Evolutionary conservation across 305 asterid species (phyloP).

Genomic region (Plantago lanceolata): DNA sequence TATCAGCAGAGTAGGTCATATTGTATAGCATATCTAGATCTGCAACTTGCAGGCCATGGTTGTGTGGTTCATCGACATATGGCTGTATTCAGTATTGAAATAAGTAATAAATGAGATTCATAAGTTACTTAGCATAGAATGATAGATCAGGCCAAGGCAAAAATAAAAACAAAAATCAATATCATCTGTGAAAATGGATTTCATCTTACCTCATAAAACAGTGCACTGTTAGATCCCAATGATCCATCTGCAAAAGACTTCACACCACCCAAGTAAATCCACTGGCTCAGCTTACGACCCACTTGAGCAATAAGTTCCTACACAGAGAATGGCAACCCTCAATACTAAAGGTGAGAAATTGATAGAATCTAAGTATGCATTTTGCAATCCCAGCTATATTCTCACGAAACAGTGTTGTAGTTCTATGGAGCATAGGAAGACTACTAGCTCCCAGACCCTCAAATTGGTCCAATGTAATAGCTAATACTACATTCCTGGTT

Average conservation of each 20-base stretch:
- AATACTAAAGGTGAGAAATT: conserved; percentile 12
- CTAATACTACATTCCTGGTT: neutral
- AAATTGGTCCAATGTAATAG: neutral
- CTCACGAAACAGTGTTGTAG: conserved; percentile 2
- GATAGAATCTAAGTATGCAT: conserved; percentile 6
- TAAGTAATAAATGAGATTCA: conserved; percentile 4
- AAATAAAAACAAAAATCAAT: too few relatives aligned
- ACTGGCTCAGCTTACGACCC: conserved; percentile 67
- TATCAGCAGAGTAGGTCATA: conserved; percentile 68
- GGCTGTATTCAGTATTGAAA: conserved; percentile 48
- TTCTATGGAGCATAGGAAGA: conserved; percentile 5
- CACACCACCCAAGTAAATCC: conserved; percentile 90
- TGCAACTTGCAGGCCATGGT: conserved; percentile 71
- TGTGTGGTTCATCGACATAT: conserved; percentile 65
- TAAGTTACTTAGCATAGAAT: neutral
- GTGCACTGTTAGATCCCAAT: conserved; percentile 90
- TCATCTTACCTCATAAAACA: conserved; percentile 61
- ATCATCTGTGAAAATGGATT: conserved; percentile 7
- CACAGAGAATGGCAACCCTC: conserved; percentile 17
- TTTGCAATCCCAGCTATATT: conserved; percentile 7
- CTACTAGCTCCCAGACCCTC: conserved; percentile 2
- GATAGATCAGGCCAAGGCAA: conserved; percentile 8
- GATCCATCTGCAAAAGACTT: conserved; percentile 96
- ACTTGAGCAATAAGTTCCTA: conserved; percentile 56
- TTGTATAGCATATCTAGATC: conserved; percentile 53